Percentiles rank a stretch among this genome's conserved stretches.
phyloP scores from a whole-genome alignment of 805 yeast species.

The Ogataea nakhonphanomensis region DNA sequence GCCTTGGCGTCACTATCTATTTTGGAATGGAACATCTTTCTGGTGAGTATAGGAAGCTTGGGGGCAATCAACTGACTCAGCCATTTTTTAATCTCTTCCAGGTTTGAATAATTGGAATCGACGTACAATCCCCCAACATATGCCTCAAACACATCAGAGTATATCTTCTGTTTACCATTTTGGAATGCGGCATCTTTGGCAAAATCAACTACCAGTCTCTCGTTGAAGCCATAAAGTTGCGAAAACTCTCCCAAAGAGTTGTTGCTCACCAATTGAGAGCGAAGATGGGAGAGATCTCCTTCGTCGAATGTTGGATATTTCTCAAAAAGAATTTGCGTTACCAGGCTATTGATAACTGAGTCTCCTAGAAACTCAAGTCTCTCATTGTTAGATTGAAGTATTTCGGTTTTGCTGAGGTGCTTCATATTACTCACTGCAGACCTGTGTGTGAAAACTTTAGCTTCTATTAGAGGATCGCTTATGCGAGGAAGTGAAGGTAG shows the following conservation, averaged over 20 bases:
- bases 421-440: constrained; percentile 61
- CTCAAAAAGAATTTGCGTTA: constrained; percentile 63
- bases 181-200: constrained; percentile 40
- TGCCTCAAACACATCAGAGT: constrained; percentile 92
- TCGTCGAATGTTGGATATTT: constrained; percentile 70
- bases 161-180: constrained; percentile 61
- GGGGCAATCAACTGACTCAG: constrained; percentile 49
- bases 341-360: constrained; percentile 70
- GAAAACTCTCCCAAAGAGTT: constrained; percentile 70
- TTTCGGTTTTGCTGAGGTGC: constrained; percentile 54
- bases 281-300: constrained; percentile 71
- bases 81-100: constrained; percentile 55
- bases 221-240: constrained; percentile 60
- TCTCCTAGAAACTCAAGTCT: constrained; percentile 90
- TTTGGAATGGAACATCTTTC: constrained; percentile 32
- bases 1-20: constrained; percentile 70
- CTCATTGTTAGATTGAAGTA: constrained; percentile 70
- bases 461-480: constrained; percentile 51
- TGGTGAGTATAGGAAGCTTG: constrained; percentile 27
- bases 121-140: constrained; percentile 80
- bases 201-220: constrained; percentile 42
- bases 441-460: constrained; percentile 77
- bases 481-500: constrained; percentile 75
- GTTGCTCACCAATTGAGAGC: constrained; percentile 73
- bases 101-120: constrained; percentile 47